A percentile compares a stretch with the other conserved stretches of the same genome.
Evolutionary conservation across 352 stramenopile genomes (phyloP).

Genomic region (Phytophthora pini): DNA sequence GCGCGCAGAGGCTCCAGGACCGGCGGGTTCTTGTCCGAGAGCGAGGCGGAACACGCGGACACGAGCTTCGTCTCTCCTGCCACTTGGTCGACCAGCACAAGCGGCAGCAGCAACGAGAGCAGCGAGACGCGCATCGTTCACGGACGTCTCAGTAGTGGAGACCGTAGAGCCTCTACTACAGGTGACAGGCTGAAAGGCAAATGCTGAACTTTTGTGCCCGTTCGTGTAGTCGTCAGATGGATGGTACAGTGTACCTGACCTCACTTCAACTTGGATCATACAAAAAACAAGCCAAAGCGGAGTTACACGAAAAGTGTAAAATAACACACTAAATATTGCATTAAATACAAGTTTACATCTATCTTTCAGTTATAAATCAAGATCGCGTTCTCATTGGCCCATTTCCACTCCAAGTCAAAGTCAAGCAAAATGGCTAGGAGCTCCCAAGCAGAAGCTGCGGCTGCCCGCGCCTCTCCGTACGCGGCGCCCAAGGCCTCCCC

Average conservation of each 20-base stretch:
- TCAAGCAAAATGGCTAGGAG: slow-evolving; percentile 7
- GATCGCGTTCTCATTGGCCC: slow-evolving; percentile 3
- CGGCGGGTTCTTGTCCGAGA: slow-evolving; percentile 34
- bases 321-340: no score
- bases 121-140: slow-evolving; percentile 13
- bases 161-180: no score
- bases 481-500: slow-evolving; percentile 1
- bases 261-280: neutral
- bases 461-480: slow-evolving; percentile 1
- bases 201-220: neutral
- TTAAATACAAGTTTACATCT: no score
- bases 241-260: neutral
- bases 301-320: no score
- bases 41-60: slow-evolving; percentile 36
- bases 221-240: neutral
- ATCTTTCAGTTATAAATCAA: neutral
- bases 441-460: slow-evolving; percentile 3
- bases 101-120: slow-evolving; percentile 12
- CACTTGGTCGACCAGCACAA: slow-evolving; percentile 17
- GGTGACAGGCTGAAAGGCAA: no score
- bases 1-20: slow-evolving; percentile 36
- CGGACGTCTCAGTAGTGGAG: slow-evolving; percentile 5
- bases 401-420: neutral
- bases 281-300: neutral
- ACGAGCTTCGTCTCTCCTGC: slow-evolving; percentile 31